Evolutionary conservation across 2,329 filamentous ascomycete genomes (phyloP).

Genomic region (Ophiostoma tasmaniense): DNA sequence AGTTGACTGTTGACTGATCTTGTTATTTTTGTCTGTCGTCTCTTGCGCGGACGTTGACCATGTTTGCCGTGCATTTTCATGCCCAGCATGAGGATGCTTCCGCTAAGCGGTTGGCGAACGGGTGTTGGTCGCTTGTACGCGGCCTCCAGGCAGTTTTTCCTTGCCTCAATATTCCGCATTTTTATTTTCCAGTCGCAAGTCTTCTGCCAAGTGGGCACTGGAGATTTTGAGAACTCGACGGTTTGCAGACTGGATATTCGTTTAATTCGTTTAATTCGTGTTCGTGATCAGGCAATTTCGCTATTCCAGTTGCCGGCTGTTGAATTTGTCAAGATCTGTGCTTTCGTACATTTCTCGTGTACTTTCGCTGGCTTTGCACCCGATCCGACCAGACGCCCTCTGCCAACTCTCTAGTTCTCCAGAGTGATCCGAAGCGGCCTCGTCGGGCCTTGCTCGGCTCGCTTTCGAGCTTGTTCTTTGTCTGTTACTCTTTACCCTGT

Average conservation of each 20-base stretch:
- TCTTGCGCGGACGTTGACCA: background rate
- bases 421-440: background rate
- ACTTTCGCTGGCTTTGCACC: background rate
- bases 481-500: background rate
- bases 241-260: background rate
- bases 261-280: background rate
- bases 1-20: background rate
- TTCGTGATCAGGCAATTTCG: background rate
- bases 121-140: conserved; percentile 11
- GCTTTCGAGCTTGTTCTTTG: background rate
- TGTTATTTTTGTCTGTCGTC: background rate
- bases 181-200: background rate
- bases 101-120: conserved; percentile 11
- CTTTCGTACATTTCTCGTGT: background rate
- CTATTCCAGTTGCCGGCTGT: background rate
- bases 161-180: background rate
- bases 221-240: background rate
- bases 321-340: background rate
- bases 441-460: background rate
- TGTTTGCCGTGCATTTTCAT: background rate
- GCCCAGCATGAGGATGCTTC: conserved; percentile 9
- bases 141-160: conserved; percentile 3
- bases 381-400: background rate
- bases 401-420: too few species aligned
- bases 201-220: background rate